Base-by-base conservation (phyloP, 2,329 filamentous ascomycete genomes). In the Ploettnerulaceae sp. region DNA sequence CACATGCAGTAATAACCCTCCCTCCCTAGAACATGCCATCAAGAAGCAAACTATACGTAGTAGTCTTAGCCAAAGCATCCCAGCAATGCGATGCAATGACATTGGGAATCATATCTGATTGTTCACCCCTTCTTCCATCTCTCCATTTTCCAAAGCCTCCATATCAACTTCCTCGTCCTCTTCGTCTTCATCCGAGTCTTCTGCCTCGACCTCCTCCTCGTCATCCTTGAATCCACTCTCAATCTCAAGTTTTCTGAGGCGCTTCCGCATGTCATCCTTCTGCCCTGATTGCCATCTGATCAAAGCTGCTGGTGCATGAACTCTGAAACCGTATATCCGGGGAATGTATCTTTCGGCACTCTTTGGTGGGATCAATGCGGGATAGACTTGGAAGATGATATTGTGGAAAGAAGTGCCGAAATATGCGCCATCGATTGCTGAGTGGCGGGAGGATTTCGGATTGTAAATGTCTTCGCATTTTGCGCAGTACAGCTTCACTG, bases 391-490 rank as follows among this genome's bases (percentile, higher is more conserved):
- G 74, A 98, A 97, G 53, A 98, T 81, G 69, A 98, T 96, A 71
- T 96, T 96, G 75, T 96, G 91, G 75, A 98, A 98, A 2, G 88
- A 95, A 37, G 91, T 90, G 58, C 93, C 93, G 59, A 98, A 98
- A 75, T 97, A 98, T 55, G 93, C 93, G 54, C 93, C 93, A 66
- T 98, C 93, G 62, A 98, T 96, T 49, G 86, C 79, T 40, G 90
- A 89, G 69, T 98, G 93, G 21, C 93, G 88, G 15, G 89, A 91
- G 3, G 93, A 97, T 68, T 98, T 98, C 34, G 93, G 93, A 70
- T 97, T 97, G 76, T 98, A 98, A 49, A 95, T 85, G 67, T 98
- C 93, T 74, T 98, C 93, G 74, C 93, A 98, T 60, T 89, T 88
- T 37, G 86, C 83, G 69, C 93, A 98, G 77, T 95, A 98, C 43